Evolutionary conservation across 1,139 yeast genomes (phyloP).

Genomic region (Taphrina wiesneri): DNA sequence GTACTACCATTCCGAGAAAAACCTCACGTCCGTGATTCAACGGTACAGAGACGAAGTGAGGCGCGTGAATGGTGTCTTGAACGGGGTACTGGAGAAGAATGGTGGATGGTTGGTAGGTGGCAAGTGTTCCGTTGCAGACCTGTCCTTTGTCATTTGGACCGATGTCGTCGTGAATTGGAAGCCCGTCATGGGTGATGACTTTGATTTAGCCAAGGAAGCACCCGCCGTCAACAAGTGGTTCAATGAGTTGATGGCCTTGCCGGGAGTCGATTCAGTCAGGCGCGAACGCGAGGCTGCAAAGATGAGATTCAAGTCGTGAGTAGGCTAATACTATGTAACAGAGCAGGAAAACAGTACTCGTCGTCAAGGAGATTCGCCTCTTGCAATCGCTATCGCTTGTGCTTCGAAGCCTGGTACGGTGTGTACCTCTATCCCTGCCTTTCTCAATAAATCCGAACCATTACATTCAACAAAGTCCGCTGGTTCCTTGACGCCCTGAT

Average conservation of each 20-base stretch:
- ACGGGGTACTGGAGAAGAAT: not conserved
- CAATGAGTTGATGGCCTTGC: not conserved
- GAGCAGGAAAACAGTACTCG: not conserved
- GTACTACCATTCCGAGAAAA: constrained; percentile 9
- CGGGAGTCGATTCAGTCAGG: constrained; percentile 7
- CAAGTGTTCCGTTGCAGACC: constrained; percentile 11
- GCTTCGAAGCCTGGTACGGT: constrained; percentile 83
- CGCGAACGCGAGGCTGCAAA: constrained; percentile 4
- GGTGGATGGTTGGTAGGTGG: constrained; percentile 14
- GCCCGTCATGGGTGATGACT: not conserved
- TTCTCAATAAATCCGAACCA: constrained; percentile 57
- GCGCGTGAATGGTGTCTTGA: constrained; percentile 10
- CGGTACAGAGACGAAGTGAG: constrained; percentile 12
- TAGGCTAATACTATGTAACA: not conserved
- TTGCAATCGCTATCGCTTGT: constrained; percentile 71
- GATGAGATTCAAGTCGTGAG: constrained; percentile 18
- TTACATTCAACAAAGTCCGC: constrained; percentile 80
- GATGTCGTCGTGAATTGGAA: constrained; percentile 12
- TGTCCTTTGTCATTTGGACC: constrained; percentile 14
- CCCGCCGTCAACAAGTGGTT: constrained; percentile 13
- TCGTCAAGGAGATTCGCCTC: constrained; percentile 53
- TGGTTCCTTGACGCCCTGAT: constrained; percentile 92
- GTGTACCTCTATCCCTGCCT: constrained; percentile 66
- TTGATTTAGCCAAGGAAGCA: not conserved
- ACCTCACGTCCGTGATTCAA: constrained; percentile 5